Evolutionary conservation across 495 filamentous ascomycete species (phyloP), one percentile per base, ranked within the genome.

Genomic region (Sporormia fimetaria): DNA sequence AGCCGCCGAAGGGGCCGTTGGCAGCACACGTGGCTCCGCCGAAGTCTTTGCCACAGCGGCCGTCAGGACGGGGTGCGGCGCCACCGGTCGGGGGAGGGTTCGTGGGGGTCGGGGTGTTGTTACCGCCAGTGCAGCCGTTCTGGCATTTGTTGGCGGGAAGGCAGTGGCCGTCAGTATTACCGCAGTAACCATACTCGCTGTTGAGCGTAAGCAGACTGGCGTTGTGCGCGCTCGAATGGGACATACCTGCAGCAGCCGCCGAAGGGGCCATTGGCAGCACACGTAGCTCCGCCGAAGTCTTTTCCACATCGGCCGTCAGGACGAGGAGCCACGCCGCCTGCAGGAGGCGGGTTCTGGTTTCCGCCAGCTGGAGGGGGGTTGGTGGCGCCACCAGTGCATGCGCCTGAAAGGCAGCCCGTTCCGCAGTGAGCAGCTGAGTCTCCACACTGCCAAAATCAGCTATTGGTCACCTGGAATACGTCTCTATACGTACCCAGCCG

Each of bases 401-500:
- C 60, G 62, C 60, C 60, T 21, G 60, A 63, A 18, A 53, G 8
- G 30, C 60, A 63, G 6, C 60, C 60, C 23, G 52, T 55, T 18
- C 59, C 60, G 39, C 60, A 63, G 36, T 63, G 57, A n/a, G 47
- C 59, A 23, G 52, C 16, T 21, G 52, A 48, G 30, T 55, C 56
- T 37, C 60, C 60, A 35, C 60, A 63, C 52, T 54, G 21, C 6
- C 12, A 10, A 21, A 17, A 17, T 37, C 33, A 37, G 46, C 10
- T 21, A n/a, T 15, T 18, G n/a, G 31, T 43, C 25, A 31, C n/a
- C n/a, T n/a, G n/a, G n/a, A n/a, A n/a, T n/a, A n/a, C n/a, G n/a
- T n/a, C n/a, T 34, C 4, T 28, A 6, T 18, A 46, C 42, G 14
- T 52, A 52, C 49, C 47, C 55, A 63, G 14, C 60, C 60, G 38